phyloP scores from a whole-genome alignment of 1,284 basidiomycete species.

The Boletus albobrunnescens region DNA sequence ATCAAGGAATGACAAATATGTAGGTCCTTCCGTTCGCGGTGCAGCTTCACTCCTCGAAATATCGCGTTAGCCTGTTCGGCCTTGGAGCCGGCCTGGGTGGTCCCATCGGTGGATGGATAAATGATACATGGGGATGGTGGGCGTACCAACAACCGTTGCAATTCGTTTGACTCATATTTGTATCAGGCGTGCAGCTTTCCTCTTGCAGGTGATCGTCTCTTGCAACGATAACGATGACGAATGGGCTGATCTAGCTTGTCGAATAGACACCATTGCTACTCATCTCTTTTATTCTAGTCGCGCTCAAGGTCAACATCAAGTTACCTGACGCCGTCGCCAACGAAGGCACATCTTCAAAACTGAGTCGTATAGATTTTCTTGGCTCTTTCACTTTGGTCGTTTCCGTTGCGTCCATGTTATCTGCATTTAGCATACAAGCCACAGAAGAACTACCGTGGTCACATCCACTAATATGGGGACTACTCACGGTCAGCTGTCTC shows the following conservation, averaged over 20 bases:
- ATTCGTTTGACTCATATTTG: constrained; percentile 17
- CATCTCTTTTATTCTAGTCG: constrained; percentile 65
- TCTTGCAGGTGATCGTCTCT: constrained; percentile 53
- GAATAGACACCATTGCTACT: constrained; percentile 69
- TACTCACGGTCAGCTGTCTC: constrained; percentile 55
- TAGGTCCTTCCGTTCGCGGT: constrained; percentile 34
- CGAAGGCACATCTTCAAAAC: constrained; percentile 57
- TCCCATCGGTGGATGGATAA: constrained; percentile 84
- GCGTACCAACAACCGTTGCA: constrained; percentile 25
- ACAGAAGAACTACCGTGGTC: constrained; percentile 79
- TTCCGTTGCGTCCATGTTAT: constrained; percentile 68
- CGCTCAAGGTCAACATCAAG: constrained; percentile 68
- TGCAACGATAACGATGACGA: constrained; percentile 52
- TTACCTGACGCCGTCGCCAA: constrained; percentile 58
- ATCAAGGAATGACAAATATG: constrained; percentile 88
- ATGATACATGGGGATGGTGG: constrained; percentile 80
- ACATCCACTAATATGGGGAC: constrained; percentile 61
- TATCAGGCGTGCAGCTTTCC: constrained; percentile 28
- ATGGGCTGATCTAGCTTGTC: constrained; percentile 8
- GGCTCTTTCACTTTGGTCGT: constrained; percentile 77
- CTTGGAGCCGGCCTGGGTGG: constrained; percentile 82
- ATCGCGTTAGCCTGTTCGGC: constrained; percentile 57
- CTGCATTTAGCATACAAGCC: constrained; percentile 77
- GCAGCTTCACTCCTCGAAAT: constrained; percentile 9
- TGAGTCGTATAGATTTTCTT: constrained; percentile 77